Evolutionary conservation across 176 grass and related monocot species (phyloP).

Genomic region (Juncus inflexus): DNA sequence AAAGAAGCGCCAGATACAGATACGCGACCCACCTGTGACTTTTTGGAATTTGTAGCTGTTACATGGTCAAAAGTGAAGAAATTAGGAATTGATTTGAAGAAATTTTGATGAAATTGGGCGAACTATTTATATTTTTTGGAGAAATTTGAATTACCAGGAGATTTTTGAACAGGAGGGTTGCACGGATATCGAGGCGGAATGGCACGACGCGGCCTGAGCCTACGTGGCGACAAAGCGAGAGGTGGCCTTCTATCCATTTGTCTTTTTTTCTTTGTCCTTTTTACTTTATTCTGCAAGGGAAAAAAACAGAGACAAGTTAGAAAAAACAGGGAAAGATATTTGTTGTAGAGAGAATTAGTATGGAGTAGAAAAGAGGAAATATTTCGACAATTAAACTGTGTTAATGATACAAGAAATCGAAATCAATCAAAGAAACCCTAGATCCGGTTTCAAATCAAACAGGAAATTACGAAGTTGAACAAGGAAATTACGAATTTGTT

Average conservation of each 20-base stretch:
- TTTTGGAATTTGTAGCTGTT: slow-evolving; percentile 48
- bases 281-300: not conserved
- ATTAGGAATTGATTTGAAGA: not conserved
- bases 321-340: not conserved
- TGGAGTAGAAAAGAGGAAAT: not conserved
- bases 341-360: not conserved
- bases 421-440: too few relatives aligned
- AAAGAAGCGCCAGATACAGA: slow-evolving; percentile 46
- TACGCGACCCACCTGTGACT: slow-evolving; percentile 27
- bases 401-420: too few relatives aligned
- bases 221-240: slow-evolving; percentile 59
- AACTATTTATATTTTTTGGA: not conserved
- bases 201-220: slow-evolving; percentile 58
- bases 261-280: slow-evolving; percentile 9
- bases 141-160: slow-evolving; percentile 34
- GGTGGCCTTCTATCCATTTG: slow-evolving; percentile 56
- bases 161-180: slow-evolving; percentile 25
- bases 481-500: too few relatives aligned
- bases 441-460: too few relatives aligned
- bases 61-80: not conserved
- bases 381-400: not conserved
- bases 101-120: not conserved
- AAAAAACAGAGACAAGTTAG: not conserved
- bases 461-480: too few relatives aligned
- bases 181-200: slow-evolving; percentile 20